Base-by-base conservation (phyloP, 768 basidiomycete species). In the Rickenella mellea region DNA sequence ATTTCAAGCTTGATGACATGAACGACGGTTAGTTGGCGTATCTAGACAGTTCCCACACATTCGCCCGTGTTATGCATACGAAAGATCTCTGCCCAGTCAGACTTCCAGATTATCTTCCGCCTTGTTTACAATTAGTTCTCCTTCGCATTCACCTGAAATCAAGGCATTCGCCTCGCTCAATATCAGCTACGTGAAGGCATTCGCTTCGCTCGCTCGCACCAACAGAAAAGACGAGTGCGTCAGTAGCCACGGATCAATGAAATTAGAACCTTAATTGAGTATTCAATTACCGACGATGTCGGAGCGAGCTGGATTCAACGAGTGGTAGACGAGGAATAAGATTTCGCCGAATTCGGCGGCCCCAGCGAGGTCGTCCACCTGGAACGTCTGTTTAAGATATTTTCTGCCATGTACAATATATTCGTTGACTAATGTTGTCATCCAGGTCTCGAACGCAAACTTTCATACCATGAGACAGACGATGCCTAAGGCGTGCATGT, bases 211-310 rank as follows among this genome's bases (percentile, higher is more conserved):
- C 92, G 0, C 92, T 92, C 40, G 94, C 88, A 0, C 90, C 90
- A 3, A 90, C 90, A 0, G 85, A 71, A 56, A 93, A 91, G 10
- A 92, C 84, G 30, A 93, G 54, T 1, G 82, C 89, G 56, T 91
- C 83, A 9, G 91, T 73, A 20, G 67, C 46, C 43, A 27, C 2
- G 40, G 39, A 9, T 12, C 74, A 50, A 88, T 63, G 50, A 81
- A 76, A 57, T 89, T 91, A 36, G 78, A 70, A 5, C 83, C 88
- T 48, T 68, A 89, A 51, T 80, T 70, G 42, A 86, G 52, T 35
- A 93, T 68, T n/a, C 89, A 68, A 58, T 93, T 88, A 8, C 80
- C 65, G 52, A 92, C 76, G 27, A 92, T 58, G n/a, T 80, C 69
- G 53, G 87, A 90, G 89, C 87, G 6, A 91, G 66, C 26, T 68